Base-by-base conservation (phyloP, 2,329 filamentous ascomycete genomes). In the Talaromyces sp. region DNA sequence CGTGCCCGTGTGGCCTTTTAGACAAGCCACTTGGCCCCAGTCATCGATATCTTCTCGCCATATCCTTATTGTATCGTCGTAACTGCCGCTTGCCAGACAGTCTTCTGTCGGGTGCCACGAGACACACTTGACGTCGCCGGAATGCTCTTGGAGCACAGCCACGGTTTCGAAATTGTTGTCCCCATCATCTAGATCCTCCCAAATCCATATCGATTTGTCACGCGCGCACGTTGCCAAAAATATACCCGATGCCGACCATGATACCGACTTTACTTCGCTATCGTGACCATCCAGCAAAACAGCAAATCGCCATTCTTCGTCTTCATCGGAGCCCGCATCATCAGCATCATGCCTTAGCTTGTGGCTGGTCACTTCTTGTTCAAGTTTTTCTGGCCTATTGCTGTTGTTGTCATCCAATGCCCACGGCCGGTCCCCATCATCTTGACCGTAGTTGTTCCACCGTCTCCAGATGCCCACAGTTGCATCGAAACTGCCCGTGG, bases 161-260 rank as follows among this genome's bases (percentile, higher is more conserved):
- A 98, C 87, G 1, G 95, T 98, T 81, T 99, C 95, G 80, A 93
- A 98, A 73, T 98, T 95, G 73, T 96, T 93, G 59, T 96, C 93
- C 17, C 88, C 89, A 66, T 90, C 88, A 59, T 79, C 78, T 58
- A 97, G 84, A 73, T 98, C 95, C 76, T 99, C 95, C 95, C 95
- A 99, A 68, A 99, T 91, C 95, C 95, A 99, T 19, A 98, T 91
- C 17, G 86, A 89, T 79, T 98, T 98, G 74, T 99, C 95, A 55
- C 95, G 84, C 58, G 87, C 90, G 75, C 93, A 97, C 0, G 93
- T 97, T 6, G 95, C 95, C 4, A 99, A 83, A 68, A 91, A 85
- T 82, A 64, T 93, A 81, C 80, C 97, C 89, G 80, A 75, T 3
- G 77, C 68, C 0, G 75, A 77, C 75, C 78, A 80, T 21, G 89